These are phyloP conservation scores for Berberis thunbergii DNA, from an alignment of 164 flowering plant species.

Conservation along the genomic window DNA sequence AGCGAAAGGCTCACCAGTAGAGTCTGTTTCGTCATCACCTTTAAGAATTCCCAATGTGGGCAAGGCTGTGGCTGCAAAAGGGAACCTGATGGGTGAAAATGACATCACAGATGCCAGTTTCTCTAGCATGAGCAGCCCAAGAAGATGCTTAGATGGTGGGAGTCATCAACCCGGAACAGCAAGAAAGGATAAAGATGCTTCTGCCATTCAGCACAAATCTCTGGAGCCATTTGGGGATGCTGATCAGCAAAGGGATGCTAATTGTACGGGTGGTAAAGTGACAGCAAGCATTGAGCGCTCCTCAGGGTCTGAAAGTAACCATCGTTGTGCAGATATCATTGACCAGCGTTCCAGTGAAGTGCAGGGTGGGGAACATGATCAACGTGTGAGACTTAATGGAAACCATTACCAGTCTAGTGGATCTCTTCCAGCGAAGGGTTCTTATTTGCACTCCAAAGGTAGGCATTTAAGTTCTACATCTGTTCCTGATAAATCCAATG, in stretches of 20 bases:
- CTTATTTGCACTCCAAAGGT: constrained; percentile 47
- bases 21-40: constrained; percentile 95
- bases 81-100: constrained; percentile 28
- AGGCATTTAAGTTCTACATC: constrained; percentile 27
- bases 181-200: constrained; percentile 28
- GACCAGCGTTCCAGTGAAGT: constrained; percentile 18
- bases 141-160: constrained; percentile 45
- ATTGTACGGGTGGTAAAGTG: constrained; percentile 20
- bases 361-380: constrained; percentile 17
- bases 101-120: constrained; percentile 24
- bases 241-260: constrained; percentile 23
- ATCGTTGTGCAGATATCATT: constrained; percentile 21
- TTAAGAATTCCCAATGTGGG: constrained; percentile 48
- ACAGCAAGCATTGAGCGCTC: constrained; percentile 14
- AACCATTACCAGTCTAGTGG: constrained; percentile 28
- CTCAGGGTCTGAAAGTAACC: constrained; percentile 22
- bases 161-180: constrained; percentile 28
- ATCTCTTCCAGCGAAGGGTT: constrained; percentile 36
- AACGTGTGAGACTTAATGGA: constrained; percentile 19
- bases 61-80: constrained; percentile 24
- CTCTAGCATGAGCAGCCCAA: constrained; percentile 26
- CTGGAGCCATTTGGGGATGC: constrained; percentile 29
- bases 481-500: constrained; percentile 25
- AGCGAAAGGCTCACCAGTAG: constrained; percentile 82
- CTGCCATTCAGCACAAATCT: constrained; percentile 21